Conservation (phyloP, 2,329 filamentous ascomycete species). For the Emericellopsis cladophorae region DNA sequence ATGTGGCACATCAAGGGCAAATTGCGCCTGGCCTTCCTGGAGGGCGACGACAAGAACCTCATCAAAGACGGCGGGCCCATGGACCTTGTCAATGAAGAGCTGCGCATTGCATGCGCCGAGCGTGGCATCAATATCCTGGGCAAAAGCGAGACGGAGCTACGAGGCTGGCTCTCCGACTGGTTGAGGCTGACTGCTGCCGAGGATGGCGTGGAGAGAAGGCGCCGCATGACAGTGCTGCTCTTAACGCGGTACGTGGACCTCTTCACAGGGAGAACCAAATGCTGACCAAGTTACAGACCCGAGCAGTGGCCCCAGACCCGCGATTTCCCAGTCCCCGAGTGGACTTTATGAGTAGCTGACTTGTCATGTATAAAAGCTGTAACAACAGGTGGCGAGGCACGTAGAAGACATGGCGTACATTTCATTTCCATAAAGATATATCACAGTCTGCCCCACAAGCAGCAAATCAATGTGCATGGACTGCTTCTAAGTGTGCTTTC, state of each 20-base stretch:
- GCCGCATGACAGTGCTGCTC: slow-evolving; percentile 24
- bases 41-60: slow-evolving; percentile 60
- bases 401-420: not conserved
- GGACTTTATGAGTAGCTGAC: slow-evolving; percentile 19
- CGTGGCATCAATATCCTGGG: slow-evolving; percentile 48
- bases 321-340: slow-evolving; percentile 27
- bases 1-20: slow-evolving; percentile 42
- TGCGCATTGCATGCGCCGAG: slow-evolving; percentile 58
- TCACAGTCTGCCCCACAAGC: too few relatives aligned
- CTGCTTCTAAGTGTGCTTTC: too few relatives aligned
- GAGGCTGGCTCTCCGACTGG: slow-evolving; percentile 32
- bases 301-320: slow-evolving; percentile 26
- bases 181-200: slow-evolving; percentile 27
- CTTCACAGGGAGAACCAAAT: not conserved
- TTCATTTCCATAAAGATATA: too few relatives aligned
- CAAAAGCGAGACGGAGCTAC: slow-evolving; percentile 44
- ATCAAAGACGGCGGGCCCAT: slow-evolving; percentile 42
- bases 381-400: not conserved
- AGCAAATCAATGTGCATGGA: too few relatives aligned
- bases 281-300: slow-evolving; percentile 13
- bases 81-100: slow-evolving; percentile 48
- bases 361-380: not conserved
- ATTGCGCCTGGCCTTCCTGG: slow-evolving; percentile 48
- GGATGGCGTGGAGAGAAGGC: slow-evolving; percentile 21
- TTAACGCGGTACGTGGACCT: slow-evolving; percentile 24